Evolutionary conservation across 139 green algal species (phyloP), one percentile per base, ranked within the genome.

Genomic region (Picochlorum sp.): DNA sequence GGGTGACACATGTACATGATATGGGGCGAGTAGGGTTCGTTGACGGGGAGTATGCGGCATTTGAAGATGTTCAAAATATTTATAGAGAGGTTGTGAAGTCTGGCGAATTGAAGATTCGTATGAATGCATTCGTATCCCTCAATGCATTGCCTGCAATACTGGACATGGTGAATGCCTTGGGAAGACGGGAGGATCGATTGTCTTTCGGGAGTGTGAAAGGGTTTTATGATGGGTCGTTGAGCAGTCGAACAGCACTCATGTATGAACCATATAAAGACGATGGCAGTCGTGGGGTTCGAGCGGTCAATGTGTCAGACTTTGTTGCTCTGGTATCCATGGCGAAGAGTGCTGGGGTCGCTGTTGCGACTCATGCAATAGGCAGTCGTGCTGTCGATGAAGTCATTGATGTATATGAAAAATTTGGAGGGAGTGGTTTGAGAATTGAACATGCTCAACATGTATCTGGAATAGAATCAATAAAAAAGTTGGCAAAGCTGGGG

Each of bases 331-430:
- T 65, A 21, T 52, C 21, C 5, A 56, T 5, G 2, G 56, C 62
- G 14, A 46, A 65, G 4, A 51, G 5, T 20, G 65, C 58, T 8
- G 69, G 58, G 10, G 34, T 76, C 51, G 71, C 87, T 71, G 65
- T 86, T 11, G 78, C 80, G 3, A 63, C 92, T 7, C 85, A 92
- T 62, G 85, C 85, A 1, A 92, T 92, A 28, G 85, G 85, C 1
- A 84, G 90, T 65, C 58, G 67, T 2, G 85, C 85, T 4, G 77
- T 90, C 15, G 82, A 90, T 58, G 85, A 92, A 23, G 74, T 90
- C 38, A 49, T 80, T 18, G 50, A 32, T 1, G 56, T 73, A 1
- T 82, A 34, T 59, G 13, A 59, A 59, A 65, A 26, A 7, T 7
- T 57, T 13, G 13, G 20, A 65, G 21, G 57, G 11, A 24, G 0